These are phyloP conservation scores for Ogataea ganodermae DNA, from an alignment of 805 yeast species.

Conservation along the genomic window DNA sequence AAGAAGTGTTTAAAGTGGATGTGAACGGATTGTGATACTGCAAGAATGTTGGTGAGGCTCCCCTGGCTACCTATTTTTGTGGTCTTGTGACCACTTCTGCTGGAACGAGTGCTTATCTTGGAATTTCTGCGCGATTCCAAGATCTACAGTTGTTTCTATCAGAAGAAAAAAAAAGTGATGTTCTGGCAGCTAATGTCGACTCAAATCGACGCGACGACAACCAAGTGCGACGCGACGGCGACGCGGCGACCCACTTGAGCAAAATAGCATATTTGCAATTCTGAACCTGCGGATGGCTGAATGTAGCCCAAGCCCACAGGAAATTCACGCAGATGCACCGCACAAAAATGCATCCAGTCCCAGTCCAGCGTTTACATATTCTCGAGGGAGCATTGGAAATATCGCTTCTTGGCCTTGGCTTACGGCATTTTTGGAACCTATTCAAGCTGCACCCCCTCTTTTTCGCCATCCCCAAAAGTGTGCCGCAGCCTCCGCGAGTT, in stretches of 20 bases:
- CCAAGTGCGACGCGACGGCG: too few species aligned
- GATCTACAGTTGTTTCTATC: not conserved
- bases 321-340: not conserved
- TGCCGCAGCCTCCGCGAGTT: conserved; percentile 8
- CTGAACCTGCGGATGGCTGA: too few species aligned
- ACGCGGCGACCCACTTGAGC: too few species aligned
- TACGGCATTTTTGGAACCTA: conserved; percentile 1
- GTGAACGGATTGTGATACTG: not conserved
- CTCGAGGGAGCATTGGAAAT: not conserved
- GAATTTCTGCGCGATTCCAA: conserved; percentile 4
- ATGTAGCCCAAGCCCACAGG: too few species aligned
- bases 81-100: conserved; percentile 1
- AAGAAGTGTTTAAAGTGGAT: not conserved
- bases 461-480: not conserved
- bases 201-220: not conserved
- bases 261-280: too few species aligned
- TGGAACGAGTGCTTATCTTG: conserved; percentile 4
- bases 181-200: not conserved
- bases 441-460: not conserved
- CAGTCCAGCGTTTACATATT: not conserved
- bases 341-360: not conserved
- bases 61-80: not conserved
- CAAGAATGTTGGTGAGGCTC: too few species aligned
- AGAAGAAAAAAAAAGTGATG: not conserved
- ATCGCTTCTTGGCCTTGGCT: conserved; percentile 2